A percentile compares a stretch with the other conserved stretches of the same genome.
These are phyloP conservation scores for Colletotrichum noveboracense DNA, from an alignment of 2,329 filamentous ascomycete genomes.

Conservation along the genomic window DNA sequence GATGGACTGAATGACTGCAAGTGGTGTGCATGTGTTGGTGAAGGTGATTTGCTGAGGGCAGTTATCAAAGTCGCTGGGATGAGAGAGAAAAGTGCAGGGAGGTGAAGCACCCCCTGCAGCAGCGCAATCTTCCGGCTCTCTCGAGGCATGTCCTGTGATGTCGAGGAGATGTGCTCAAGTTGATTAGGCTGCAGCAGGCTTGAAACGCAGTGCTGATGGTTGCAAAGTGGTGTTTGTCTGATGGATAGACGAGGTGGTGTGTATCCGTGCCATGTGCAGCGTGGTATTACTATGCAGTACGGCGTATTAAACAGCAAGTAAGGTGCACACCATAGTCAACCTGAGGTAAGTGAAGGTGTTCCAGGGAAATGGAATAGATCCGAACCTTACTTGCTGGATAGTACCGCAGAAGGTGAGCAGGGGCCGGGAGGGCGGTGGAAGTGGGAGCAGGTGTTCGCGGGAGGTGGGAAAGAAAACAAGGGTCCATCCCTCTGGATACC, in stretches of 20 bases:
- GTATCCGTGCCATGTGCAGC: neutral
- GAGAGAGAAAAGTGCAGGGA: neutral
- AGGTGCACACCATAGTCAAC: neutral
- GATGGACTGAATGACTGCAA: neutral
- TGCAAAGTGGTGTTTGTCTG: neutral
- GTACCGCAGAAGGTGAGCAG: neutral
- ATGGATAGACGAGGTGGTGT: neutral
- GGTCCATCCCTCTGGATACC: neutral
- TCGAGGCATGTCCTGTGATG: neutral
- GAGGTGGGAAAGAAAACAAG: neutral
- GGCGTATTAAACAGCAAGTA: neutral
- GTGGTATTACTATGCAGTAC: neutral
- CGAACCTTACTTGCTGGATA: neutral
- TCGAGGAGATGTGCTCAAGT: neutral
- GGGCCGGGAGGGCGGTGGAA: neutral
- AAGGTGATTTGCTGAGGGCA: neutral
- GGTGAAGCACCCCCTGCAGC: conserved; percentile 10
- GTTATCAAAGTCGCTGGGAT: neutral
- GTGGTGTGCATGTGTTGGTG: neutral
- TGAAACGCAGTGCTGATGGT: conserved; percentile 9
- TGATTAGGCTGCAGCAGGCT: conserved; percentile 17
- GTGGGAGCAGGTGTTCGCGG: neutral
- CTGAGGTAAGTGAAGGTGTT: neutral
- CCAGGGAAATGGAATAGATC: neutral
- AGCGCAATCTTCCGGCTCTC: neutral